These are phyloP conservation scores for Urochloa ruziziensis DNA, from an alignment of 176 grass and related monocot species.

Conservation along the genomic window DNA sequence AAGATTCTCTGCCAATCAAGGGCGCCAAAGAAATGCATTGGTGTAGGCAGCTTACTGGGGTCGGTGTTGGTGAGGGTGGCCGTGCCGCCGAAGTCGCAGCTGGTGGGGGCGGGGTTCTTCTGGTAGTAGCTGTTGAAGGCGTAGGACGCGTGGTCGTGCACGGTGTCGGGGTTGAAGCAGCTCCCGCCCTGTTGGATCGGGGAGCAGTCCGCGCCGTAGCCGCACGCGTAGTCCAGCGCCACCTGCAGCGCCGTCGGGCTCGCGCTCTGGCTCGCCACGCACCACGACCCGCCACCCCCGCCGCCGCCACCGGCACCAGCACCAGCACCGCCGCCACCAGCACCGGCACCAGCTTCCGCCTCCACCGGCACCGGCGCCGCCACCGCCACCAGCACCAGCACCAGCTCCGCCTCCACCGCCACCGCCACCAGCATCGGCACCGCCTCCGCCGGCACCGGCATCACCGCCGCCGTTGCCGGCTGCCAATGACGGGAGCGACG, in stretches of 20 bases:
- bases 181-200: constrained; percentile 60
- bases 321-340: not conserved
- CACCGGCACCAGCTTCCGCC: not conserved
- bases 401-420: not conserved
- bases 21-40: not conserved
- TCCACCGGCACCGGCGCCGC: not conserved
- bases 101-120: constrained; percentile 55
- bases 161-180: constrained; percentile 75
- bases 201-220: constrained; percentile 72
- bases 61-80: constrained; percentile 56
- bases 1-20: not conserved
- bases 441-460: not conserved
- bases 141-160: constrained; percentile 75
- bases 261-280: constrained; percentile 63
- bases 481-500: constrained; percentile 32
- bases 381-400: not conserved
- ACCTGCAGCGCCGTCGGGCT: constrained; percentile 65
- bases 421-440: not conserved
- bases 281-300: constrained; percentile 56
- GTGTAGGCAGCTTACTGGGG: constrained; percentile 65
- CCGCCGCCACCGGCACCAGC: not conserved
- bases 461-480: not conserved
- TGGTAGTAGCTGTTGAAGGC: constrained; percentile 97
- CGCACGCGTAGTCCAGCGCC: constrained; percentile 81
- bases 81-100: constrained; percentile 88